Conservation (phyloP, 106 monocot species). For the Hemerocallis citrina region DNA sequence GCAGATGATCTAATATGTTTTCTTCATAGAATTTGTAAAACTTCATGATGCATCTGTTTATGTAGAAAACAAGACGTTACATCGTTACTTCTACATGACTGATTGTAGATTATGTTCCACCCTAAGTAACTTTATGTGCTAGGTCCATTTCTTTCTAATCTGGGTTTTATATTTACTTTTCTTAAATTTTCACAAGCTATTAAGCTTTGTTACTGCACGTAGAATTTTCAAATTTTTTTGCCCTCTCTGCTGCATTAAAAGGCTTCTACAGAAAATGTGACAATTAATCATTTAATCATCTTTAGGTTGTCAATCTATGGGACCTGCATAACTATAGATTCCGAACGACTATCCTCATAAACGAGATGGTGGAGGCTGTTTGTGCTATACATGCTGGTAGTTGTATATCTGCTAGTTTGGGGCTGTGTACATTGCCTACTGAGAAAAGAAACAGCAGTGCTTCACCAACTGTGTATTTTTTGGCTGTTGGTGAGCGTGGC, state of each 20-base stretch:
- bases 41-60: not conserved
- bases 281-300: not conserved
- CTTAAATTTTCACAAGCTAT: too few species aligned
- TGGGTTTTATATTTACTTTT: not conserved
- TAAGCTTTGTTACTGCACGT: not conserved
- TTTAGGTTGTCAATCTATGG: conserved; percentile 92
- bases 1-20: not conserved
- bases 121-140: not conserved
- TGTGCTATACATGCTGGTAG: conserved; percentile 36
- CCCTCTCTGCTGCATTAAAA: not conserved
- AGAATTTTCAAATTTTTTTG: not conserved
- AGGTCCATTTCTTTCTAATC: not conserved
- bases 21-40: not conserved
- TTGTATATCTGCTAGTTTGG: conserved; percentile 35
- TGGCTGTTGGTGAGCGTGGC: conserved; percentile 91
- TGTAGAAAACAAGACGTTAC: not conserved
- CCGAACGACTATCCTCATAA: conserved; percentile 55
- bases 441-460: conserved; percentile 17
- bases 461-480: conserved; percentile 30
- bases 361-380: conserved; percentile 82
- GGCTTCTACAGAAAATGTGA: not conserved
- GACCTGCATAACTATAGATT: conserved; percentile 53
- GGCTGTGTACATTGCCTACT: conserved; percentile 6
- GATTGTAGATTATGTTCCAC: not conserved
- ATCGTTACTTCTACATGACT: not conserved